phyloP scores from a whole-genome alignment of 1,139 yeast species.

The Geotrichum europaeum region DNA sequence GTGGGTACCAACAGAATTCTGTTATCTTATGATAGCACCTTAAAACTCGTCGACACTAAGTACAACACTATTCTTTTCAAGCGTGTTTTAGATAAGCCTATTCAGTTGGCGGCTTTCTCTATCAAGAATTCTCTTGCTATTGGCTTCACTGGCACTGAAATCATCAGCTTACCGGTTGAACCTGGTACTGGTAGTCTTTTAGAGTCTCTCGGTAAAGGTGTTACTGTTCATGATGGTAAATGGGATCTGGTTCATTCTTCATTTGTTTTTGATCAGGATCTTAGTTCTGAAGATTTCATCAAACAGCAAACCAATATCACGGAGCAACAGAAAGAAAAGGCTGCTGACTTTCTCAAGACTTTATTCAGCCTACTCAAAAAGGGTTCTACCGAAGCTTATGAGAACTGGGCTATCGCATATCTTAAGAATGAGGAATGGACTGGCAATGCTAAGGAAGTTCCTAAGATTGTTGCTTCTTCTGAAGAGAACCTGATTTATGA shows the following conservation, averaged over 20 bases:
- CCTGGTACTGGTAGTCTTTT: slow-evolving; percentile 66
- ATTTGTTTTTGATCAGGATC: slow-evolving; percentile 10
- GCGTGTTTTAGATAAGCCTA: slow-evolving; percentile 25
- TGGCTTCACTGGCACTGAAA: slow-evolving; percentile 18
- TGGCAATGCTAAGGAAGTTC: slow-evolving; percentile 20
- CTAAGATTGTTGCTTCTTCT: slow-evolving; percentile 12
- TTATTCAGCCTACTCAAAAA: slow-evolving; percentile 12
- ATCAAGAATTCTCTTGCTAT: slow-evolving; percentile 21
- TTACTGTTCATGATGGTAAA: slow-evolving; percentile 25
- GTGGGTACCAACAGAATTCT: slow-evolving; percentile 17
- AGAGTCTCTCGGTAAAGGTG: slow-evolving; percentile 67
- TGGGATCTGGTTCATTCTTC: slow-evolving; percentile 13
- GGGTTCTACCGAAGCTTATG: slow-evolving; percentile 23
- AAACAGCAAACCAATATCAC: slow-evolving; percentile 5
- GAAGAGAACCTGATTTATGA: slow-evolving; percentile 42
- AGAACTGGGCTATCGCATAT: slow-evolving; percentile 27
- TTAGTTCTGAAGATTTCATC: slow-evolving; percentile 1
- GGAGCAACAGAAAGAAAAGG: not conserved
- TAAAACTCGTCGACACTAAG: slow-evolving; percentile 39
- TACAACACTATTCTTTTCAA: slow-evolving; percentile 39
- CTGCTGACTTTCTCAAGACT: not conserved
- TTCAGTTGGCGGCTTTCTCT: slow-evolving; percentile 22
- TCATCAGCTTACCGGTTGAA: slow-evolving; percentile 46
- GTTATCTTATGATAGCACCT: slow-evolving; percentile 13
- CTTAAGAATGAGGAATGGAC: slow-evolving; percentile 29